phyloP scores from a whole-genome alignment of 768 basidiomycete genomes.

The Favolaschia claudopus region DNA sequence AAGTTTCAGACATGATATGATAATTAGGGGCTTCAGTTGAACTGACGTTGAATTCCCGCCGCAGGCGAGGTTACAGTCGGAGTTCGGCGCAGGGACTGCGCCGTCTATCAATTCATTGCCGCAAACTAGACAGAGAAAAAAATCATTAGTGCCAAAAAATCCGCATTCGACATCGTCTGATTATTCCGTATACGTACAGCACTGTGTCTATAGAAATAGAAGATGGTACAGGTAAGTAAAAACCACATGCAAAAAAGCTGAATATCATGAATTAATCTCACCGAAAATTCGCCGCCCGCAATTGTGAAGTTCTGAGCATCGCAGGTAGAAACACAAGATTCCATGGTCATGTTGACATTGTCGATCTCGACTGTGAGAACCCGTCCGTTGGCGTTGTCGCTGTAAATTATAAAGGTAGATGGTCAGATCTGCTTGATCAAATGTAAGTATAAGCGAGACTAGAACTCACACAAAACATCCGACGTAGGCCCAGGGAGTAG shows the following conservation, averaged over 20 bases:
- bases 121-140: constrained; percentile 59
- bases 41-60: constrained; percentile 70
- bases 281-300: constrained; percentile 75
- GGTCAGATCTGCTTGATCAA: neutral
- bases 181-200: constrained; percentile 45
- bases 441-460: neutral
- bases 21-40: neutral
- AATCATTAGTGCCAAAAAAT: too few relatives aligned
- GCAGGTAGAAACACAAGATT: constrained; percentile 71
- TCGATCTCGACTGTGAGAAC: constrained; percentile 52
- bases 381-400: constrained; percentile 70
- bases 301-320: constrained; percentile 61
- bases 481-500: constrained; percentile 63
- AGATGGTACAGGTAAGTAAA: too few relatives aligned
- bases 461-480: constrained; percentile 72
- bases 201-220: constrained; percentile 34
- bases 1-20: too few relatives aligned
- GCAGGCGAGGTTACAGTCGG: constrained; percentile 77
- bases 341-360: constrained; percentile 54
- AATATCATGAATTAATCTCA: constrained; percentile 45
- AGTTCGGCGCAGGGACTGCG: constrained; percentile 56
- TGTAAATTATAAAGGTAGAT: constrained; percentile 28
- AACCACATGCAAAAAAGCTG: too few relatives aligned
- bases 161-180: too few relatives aligned
- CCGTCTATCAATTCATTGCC: constrained; percentile 71